Base-by-base conservation (phyloP, 768 basidiomycete species). In the Gymnopilus junonius region DNA sequence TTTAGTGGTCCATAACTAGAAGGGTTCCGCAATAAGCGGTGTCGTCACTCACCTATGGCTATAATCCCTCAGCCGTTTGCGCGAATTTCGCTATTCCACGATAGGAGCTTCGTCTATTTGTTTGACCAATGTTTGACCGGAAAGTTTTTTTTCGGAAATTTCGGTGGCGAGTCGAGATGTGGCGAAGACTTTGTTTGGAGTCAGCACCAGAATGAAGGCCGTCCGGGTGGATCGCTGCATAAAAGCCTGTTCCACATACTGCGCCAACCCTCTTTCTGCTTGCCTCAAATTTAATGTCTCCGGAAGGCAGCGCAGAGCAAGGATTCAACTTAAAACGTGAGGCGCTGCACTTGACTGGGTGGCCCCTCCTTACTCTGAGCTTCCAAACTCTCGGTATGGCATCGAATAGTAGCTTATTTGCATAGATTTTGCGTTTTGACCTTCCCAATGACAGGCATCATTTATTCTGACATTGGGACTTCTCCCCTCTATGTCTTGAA, bases 401-500 rank as follows among this genome's bases (percentile, higher is more conserved):
- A 32, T 29, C 17, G 10, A 21, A 4, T 40, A 1, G 42, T 2
- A 8, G 40, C 12, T 27, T 8, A 37, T 48, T 35, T 29, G n/a
- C 42, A 23, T 27, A 11, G 10, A 25, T 50, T 55, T 20, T 64
- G 20, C 23, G 39, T 23, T 34, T 17, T 57, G n/a, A 39, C 34
- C 27, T 29, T 42, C 29, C 45, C n/a, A n/a, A 34, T 34, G 15
- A n/a, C 1, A 83, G 82, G 82, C 6, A 81, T 83, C 35, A 81
- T 83, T 45, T 83, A 82, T 65, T 81, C 79, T 2, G 82, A 81
- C 65, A 81, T 83, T 61, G 82, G 88, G 6, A 89, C 88, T 0
- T 87, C 85, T 0, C 87, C 88, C 0, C 71, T 89, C 14, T 90
- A 90, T 71, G 83, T 86, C 2, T 70, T 90, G 29, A 89, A 88